A percentile compares a stretch with the other conserved stretches of the same genome.
These are phyloP conservation scores for Alisma plantagoaquatica DNA, from an alignment of 106 monocot species.

Conservation along the genomic window DNA sequence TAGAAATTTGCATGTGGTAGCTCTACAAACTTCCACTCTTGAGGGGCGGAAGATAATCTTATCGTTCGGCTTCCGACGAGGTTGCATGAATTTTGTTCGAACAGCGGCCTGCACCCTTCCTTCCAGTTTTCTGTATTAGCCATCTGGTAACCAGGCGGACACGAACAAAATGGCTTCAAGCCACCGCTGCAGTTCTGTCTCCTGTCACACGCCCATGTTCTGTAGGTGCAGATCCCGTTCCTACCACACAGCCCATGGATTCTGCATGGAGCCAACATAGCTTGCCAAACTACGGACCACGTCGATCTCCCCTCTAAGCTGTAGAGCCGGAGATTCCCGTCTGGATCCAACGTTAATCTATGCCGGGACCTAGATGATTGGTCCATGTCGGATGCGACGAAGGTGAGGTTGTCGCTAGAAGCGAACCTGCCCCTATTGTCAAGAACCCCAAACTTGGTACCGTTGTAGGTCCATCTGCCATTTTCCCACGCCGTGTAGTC, in stretches of 20 bases:
- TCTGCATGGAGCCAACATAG: constrained; percentile 6
- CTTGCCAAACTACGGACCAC: constrained; percentile 42
- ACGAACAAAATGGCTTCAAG: constrained; percentile 17
- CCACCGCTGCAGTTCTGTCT: constrained; percentile 36
- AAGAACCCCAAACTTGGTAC: constrained; percentile 17
- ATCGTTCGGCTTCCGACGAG: background rate
- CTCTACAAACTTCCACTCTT: constrained; percentile 15
- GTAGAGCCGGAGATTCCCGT: constrained; percentile 55
- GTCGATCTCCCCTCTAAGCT: constrained; percentile 19
- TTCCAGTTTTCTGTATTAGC: constrained; percentile 38
- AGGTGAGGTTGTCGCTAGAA: constrained; percentile 16
- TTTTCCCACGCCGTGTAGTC: constrained; percentile 1
- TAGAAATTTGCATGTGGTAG: constrained; percentile 33
- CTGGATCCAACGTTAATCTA: constrained; percentile 23
- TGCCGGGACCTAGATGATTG: background rate
- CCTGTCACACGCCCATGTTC: constrained; percentile 30
- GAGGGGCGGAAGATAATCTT: too few species aligned
- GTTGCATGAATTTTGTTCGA: background rate
- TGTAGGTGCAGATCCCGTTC: constrained; percentile 40
- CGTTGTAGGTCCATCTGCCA: constrained; percentile 20
- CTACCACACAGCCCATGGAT: constrained; percentile 42
- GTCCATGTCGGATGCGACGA: background rate
- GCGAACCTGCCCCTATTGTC: constrained; percentile 20
- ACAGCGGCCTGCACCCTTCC: constrained; percentile 36
- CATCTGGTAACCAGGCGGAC: constrained; percentile 39